Percentiles rank a stretch among this genome's conserved stretches.
These are phyloP conservation scores for Cladophialophora psammophila DNA, from an alignment of 2,329 filamentous ascomycete species.

Conservation along the genomic window DNA sequence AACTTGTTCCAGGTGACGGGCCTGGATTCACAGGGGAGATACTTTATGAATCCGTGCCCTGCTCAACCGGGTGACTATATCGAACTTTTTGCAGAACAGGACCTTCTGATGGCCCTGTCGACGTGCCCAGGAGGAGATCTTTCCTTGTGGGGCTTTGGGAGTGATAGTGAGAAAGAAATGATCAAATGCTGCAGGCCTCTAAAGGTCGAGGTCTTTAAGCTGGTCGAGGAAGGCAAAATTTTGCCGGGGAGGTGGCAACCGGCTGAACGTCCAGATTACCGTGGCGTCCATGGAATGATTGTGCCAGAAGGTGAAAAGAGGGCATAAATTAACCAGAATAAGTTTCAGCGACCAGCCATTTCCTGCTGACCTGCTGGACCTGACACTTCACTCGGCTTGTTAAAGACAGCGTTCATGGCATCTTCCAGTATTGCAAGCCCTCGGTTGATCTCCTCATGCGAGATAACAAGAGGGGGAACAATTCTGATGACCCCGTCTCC, in stretches of 20 bases:
- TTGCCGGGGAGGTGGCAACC: constrained; percentile 68
- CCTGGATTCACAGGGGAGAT: constrained; percentile 72
- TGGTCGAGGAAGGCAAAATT: constrained; percentile 59
- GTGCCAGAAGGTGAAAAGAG: constrained; percentile 52
- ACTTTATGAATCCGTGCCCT: constrained; percentile 71
- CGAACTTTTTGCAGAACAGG: constrained; percentile 81
- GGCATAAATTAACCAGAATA: constrained; percentile 9
- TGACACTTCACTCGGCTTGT: constrained; percentile 47
- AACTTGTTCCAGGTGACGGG: constrained; percentile 89
- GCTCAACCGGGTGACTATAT: constrained; percentile 62
- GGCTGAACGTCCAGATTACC: constrained; percentile 67
- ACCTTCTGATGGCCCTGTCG: constrained; percentile 68
- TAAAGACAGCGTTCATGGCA: constrained; percentile 65
- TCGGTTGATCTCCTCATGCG: constrained; percentile 77
- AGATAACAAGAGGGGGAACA: constrained; percentile 84
- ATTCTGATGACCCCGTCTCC: constrained; percentile 92
- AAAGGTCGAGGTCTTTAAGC: constrained; percentile 73
- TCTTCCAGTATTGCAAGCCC: constrained; percentile 79
- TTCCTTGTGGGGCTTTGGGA: constrained; percentile 78
- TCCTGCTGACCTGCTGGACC: constrained; percentile 55
- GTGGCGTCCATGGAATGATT: constrained; percentile 69
- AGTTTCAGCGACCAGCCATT: constrained; percentile 44
- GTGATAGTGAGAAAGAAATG: constrained; percentile 64
- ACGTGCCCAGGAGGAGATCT: constrained; percentile 84
- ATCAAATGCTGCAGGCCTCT: constrained; percentile 79